Evolutionary conservation across 2,329 filamentous ascomycete genomes (phyloP).

Genomic region (Sporothrix schenckii): DNA sequence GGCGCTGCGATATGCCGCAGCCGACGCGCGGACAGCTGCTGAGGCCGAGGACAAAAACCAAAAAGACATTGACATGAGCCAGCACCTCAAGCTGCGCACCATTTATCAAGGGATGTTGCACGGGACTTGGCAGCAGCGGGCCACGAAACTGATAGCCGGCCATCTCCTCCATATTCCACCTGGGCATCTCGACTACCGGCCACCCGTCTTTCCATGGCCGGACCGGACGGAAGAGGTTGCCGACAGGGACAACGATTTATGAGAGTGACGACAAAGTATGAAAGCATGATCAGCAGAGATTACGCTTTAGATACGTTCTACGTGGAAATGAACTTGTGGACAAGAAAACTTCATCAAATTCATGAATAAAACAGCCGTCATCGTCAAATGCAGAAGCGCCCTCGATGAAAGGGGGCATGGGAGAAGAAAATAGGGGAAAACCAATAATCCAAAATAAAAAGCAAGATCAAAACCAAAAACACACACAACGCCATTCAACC

Average conservation of each 20-base stretch:
- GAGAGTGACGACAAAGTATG: neutral
- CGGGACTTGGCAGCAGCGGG: conserved; percentile 13
- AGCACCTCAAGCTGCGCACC: conserved; percentile 13
- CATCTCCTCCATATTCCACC: neutral
- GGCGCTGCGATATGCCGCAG: neutral
- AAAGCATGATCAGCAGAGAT: neutral
- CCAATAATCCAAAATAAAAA: neutral
- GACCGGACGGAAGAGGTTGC: neutral
- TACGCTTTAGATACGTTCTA: too few species aligned
- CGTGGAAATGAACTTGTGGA: neutral
- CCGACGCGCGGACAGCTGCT: neutral
- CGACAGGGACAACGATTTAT: neutral
- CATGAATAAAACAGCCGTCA: conserved; percentile 19
- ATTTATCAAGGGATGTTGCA: conserved; percentile 32
- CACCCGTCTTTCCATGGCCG: conserved; percentile 24
- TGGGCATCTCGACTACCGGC: neutral
- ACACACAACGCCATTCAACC: neutral
- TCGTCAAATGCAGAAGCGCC: conserved; percentile 4
- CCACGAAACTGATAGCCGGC: neutral
- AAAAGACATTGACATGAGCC: neutral
- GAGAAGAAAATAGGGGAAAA: neutral
- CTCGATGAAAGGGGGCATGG: neutral
- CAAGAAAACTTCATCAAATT: conserved; percentile 1
- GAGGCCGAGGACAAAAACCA: neutral
- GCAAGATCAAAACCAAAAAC: neutral